Evolutionary conservation across 768 basidiomycete species (phyloP), one percentile per base, ranked within the genome.

Genomic region (Hericium erinaceus): DNA sequence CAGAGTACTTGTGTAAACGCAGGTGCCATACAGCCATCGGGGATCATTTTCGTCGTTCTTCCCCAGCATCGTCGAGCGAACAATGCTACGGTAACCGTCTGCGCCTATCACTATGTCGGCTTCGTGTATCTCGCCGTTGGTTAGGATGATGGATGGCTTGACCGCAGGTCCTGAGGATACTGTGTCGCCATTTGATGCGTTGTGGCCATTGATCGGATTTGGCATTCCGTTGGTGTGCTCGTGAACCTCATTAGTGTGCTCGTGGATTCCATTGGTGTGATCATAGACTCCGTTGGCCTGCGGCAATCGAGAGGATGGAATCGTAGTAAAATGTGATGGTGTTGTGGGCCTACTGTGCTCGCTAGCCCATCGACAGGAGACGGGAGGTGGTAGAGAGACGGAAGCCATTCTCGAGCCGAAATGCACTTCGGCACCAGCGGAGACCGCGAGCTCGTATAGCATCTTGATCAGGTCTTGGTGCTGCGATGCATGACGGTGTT

Each of bases 41-140:
- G 33, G 33, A 0, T 52, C 11, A 7, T 2, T 44, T 18, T 46
- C 38, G 53, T n/a, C 54, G 16, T 55, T 24, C 37, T 7, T 10
- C 33, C 33, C 33, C 33, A 33, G 33, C 33, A 63, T 9, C 12
- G 48, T 55, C 9, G 38, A 38, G 39, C 61, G 61, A 4, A 63
- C 55, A 13, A 50, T 48, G 41, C 61, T 63, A 51, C 48, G 18
- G 11, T 48, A 58, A 16, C 63, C 63, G 44, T 64, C 63, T 33
- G 63, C 63, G 22, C 63, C 63, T 22, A 64, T 50, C 18, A 64
- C 51, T 16, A 64, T 38, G 41, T 64, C 63, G 39, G 61, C 54
- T 24, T 58, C 53, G 39, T 64, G 49, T 18, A 52, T 38, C 2
- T 49, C 48, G 40, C 63, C 63, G 44, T 63, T 56, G 15, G 44